These are phyloP conservation scores for Fusarium pseudoanthophilum DNA, from an alignment of 2,329 filamentous ascomycete genomes.

Conservation along the genomic window DNA sequence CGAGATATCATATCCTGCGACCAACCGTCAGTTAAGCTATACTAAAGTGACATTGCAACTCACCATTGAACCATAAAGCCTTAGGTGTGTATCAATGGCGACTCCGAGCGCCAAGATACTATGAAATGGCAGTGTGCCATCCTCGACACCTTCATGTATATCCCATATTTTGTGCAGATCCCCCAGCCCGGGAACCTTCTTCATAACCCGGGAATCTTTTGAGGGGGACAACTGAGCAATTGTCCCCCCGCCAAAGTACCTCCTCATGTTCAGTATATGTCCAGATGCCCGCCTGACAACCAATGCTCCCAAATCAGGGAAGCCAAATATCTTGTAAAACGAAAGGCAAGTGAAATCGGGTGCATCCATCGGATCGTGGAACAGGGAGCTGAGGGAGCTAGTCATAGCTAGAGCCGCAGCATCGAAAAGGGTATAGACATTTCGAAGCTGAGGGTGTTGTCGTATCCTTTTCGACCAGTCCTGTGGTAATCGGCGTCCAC, in stretches of 20 bases:
- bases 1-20: slow-evolving; percentile 60
- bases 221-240: slow-evolving; percentile 63
- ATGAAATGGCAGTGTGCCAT: slow-evolving; percentile 74
- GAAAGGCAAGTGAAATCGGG: slow-evolving; percentile 71
- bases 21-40: neutral
- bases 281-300: slow-evolving; percentile 67
- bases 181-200: slow-evolving; percentile 55
- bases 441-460: slow-evolving; percentile 33
- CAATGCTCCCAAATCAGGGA: slow-evolving; percentile 71
- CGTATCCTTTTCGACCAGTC: slow-evolving; percentile 61
- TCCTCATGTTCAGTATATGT: slow-evolving; percentile 63
- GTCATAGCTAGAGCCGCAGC: slow-evolving; percentile 74
- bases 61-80: slow-evolving; percentile 67
- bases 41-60: neutral
- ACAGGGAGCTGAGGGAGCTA: slow-evolving; percentile 61
- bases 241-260: slow-evolving; percentile 76
- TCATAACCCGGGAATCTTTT: slow-evolving; percentile 37
- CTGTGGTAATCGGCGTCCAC: slow-evolving; percentile 69
- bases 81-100: slow-evolving; percentile 66
- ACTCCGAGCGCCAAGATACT: slow-evolving; percentile 71
- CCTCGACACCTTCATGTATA: slow-evolving; percentile 71
- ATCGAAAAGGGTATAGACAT: slow-evolving; percentile 66
- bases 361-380: slow-evolving; percentile 60
- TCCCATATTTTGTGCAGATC: slow-evolving; percentile 51
- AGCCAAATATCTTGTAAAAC: slow-evolving; percentile 75